A percentile compares a stretch with the other conserved stretches of the same genome.
These are phyloP conservation scores for Fusarium papillatum DNA, from an alignment of 2,329 filamentous ascomycete genomes.

Conservation along the genomic window DNA sequence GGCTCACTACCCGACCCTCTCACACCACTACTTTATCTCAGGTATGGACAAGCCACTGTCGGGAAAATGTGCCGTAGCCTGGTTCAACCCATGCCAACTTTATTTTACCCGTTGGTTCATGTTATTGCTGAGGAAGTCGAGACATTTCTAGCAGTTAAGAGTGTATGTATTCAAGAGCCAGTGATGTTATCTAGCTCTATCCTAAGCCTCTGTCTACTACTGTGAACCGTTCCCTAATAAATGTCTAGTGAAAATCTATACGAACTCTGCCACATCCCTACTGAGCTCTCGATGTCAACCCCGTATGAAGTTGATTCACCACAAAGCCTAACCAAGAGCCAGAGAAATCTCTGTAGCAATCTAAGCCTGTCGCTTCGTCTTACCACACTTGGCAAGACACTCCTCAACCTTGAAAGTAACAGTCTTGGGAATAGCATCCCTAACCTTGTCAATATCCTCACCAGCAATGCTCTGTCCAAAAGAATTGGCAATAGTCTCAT, in stretches of 20 bases:
- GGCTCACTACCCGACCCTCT: neutral
- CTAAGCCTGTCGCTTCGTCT: constrained; percentile 54
- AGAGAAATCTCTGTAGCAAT: neutral
- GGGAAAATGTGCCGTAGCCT: neutral
- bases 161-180: neutral
- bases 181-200: neutral
- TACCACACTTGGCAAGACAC: constrained; percentile 56
- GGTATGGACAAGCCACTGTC: neutral
- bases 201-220: neutral
- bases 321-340: neutral
- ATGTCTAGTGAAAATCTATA: neutral
- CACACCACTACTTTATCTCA: neutral
- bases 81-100: neutral
- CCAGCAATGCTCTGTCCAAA: constrained; percentile 61
- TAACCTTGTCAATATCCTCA: constrained; percentile 59
- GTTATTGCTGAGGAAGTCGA: neutral
- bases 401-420: constrained; percentile 64
- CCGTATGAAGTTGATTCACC: neutral
- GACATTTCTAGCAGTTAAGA: neutral
- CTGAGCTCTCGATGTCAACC: neutral
- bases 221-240: neutral
- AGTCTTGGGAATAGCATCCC: constrained; percentile 55
- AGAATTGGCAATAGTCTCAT: constrained; percentile 59
- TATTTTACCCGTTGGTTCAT: neutral
- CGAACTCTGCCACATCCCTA: neutral